phyloP scores from a whole-genome alignment of 2,329 filamentous ascomycete genomes.

The Neofusicoccum sp. region DNA sequence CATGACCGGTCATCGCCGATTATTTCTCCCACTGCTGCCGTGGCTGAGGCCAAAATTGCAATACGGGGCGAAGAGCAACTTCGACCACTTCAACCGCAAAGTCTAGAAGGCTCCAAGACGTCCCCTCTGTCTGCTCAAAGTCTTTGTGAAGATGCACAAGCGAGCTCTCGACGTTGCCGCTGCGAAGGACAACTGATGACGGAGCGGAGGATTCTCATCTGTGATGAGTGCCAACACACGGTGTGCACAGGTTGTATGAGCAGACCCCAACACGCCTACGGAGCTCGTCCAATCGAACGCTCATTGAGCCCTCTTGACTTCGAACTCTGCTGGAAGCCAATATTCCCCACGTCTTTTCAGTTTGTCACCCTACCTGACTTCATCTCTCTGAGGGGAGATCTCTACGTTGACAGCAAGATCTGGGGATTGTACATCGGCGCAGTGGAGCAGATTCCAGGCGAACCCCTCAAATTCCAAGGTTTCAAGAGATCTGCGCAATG shows the following conservation, averaged over 20 bases:
- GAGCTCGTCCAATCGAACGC: neutral
- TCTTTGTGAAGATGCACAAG: conserved; percentile 28
- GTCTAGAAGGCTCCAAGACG: neutral
- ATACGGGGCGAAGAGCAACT: neutral
- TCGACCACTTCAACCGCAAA: neutral
- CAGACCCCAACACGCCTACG: conserved; percentile 53
- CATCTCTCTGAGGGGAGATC: no score
- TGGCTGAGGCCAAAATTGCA: neutral
- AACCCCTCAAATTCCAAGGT: neutral
- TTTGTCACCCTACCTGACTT: conserved; percentile 25
- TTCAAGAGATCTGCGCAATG: conserved; percentile 28
- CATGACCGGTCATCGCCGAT: neutral
- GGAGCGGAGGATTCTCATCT: conserved; percentile 44
- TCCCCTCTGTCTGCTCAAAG: neutral
- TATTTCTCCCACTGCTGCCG: neutral
- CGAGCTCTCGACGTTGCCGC: conserved; percentile 50
- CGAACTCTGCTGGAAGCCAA: conserved; percentile 38
- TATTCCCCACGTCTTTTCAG: conserved; percentile 26
- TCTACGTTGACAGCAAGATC: neutral
- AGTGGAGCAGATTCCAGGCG: neutral
- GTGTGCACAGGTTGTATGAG: conserved; percentile 54
- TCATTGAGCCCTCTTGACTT: conserved; percentile 43
- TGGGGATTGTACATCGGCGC: neutral
- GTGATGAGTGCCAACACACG: conserved; percentile 54
- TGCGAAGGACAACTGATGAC: conserved; percentile 55